A percentile compares a stretch with the other conserved stretches of the same genome.
phyloP scores from a whole-genome alignment of 805 yeast species.

The Candida ipomoeae region DNA sequence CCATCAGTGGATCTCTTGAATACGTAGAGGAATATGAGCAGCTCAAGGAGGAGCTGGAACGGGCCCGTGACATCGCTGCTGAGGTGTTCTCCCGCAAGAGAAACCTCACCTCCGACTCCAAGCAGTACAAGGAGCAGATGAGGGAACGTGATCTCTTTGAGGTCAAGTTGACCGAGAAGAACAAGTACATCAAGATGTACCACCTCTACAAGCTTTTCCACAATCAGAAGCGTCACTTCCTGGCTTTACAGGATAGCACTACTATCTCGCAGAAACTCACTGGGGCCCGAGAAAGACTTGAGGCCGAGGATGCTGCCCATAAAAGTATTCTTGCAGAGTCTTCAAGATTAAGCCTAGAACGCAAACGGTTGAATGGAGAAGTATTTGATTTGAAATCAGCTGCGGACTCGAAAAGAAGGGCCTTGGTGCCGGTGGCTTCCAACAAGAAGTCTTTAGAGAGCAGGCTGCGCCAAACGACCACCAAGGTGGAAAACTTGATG shows the following conservation, averaged over 20 bases:
- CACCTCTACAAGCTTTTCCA: constrained; percentile 66
- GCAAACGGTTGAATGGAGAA: constrained; percentile 37
- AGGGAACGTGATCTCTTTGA: constrained; percentile 67
- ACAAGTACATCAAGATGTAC: constrained; percentile 42
- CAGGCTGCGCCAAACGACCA: constrained; percentile 44
- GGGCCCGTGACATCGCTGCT: constrained; percentile 60
- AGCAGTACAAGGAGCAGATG: constrained; percentile 72
- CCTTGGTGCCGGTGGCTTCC: constrained; percentile 59
- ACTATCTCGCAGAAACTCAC: constrained; percentile 9
- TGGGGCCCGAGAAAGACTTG: constrained; percentile 21
- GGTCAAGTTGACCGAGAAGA: constrained; percentile 46
- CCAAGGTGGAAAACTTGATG: constrained; percentile 46
- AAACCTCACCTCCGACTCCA: constrained; percentile 66
- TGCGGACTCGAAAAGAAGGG: constrained; percentile 44
- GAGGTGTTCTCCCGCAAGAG: constrained; percentile 65
- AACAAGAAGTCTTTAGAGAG: constrained; percentile 46
- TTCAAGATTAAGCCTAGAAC: constrained; percentile 42
- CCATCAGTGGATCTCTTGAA: constrained; percentile 77
- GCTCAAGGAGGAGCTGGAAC: constrained; percentile 59
- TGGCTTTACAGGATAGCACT: constrained; percentile 30
- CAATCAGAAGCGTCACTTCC: constrained; percentile 42
- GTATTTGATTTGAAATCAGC: constrained; percentile 33
- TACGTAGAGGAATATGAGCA: constrained; percentile 61
- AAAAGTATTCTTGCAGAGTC: constrained; percentile 34
- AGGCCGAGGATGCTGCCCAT: constrained; percentile 25